Evolutionary conservation across 192 early-diverging fungal genomes (phyloP), one percentile per base, ranked within the genome.

Genomic region (Allomyces macrogynus): DNA sequence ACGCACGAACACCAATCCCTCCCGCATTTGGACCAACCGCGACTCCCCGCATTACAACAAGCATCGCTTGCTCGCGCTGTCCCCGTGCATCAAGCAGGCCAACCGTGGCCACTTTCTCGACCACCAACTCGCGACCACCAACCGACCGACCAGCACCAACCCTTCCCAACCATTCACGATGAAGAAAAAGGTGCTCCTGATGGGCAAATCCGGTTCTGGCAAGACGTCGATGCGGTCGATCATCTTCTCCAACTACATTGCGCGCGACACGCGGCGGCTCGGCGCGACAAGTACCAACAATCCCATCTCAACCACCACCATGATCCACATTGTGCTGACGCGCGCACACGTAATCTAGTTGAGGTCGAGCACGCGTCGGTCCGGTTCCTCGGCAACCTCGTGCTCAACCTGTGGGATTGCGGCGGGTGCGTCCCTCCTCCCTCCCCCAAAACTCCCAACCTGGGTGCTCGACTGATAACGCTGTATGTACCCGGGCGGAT

Each of bases 191-290:
- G 87, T 97, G 22, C 84, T 99, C 43, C 82, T 99, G 75, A 95
- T 99, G 95, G 95, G 95, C 27, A 89, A 91, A 71, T 88, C 86
- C 70, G 93, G 93, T 10, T 87, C 91, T 3, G 95, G 95, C 61
- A 99, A 99, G 81, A 99, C 95, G 23, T 95, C 92, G 40, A 99
- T 99, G 95, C 82, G 93, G 65, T 92, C 91, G 23, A 92, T 99
- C 68, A 96, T 99, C 68, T 99, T 99, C 68, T 88, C 92, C 4
- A 97, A 96, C 77, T 95, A 94, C 73, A 87, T 95, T 64, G 93
- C 95, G 4, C 72, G 84, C 69, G 93, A 99, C 67, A 99, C 95
- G 7, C 80, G 93, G 42, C 80, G 92, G 23, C 86, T 99, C 40
- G 95, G 93, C 12, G 91, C 93, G 40, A 99, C 95, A 63, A 93